These are phyloP conservation scores for Colletotrichum truncatum DNA, from an alignment of 2,329 filamentous ascomycete species.

Conservation along the genomic window DNA sequence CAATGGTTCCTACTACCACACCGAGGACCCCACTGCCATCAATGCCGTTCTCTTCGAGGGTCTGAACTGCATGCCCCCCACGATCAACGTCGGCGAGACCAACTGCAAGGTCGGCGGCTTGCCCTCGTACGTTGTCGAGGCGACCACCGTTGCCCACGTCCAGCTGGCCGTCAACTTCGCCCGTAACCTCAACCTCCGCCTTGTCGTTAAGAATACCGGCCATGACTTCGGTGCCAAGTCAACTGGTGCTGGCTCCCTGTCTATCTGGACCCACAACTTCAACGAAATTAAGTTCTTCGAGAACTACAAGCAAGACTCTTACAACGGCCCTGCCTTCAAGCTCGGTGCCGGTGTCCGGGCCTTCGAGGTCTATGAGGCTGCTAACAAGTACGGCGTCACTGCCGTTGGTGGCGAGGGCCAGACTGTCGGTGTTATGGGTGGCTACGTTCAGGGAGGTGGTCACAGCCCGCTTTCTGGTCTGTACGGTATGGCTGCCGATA, in stretches of 20 bases:
- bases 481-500: conserved; percentile 69
- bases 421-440: conserved; percentile 67
- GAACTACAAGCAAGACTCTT: conserved; percentile 25
- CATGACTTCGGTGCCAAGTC: conserved; percentile 57
- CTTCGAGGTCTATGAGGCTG: conserved; percentile 55
- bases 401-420: conserved; percentile 65
- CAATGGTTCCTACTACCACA: conserved; percentile 36
- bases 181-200: conserved; percentile 50
- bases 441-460: conserved; percentile 70
- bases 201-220: conserved; percentile 51
- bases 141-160: conserved; percentile 43
- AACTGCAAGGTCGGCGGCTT: conserved; percentile 25
- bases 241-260: conserved; percentile 59
- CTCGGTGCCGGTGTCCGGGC: conserved; percentile 61
- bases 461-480: conserved; percentile 62
- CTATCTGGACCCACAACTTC: conserved; percentile 62
- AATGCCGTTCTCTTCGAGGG: conserved; percentile 39
- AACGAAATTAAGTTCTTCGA: conserved; percentile 41
- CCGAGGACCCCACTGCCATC: conserved; percentile 38
- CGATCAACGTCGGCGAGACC: conserved; percentile 24
- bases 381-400: conserved; percentile 54
- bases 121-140: conserved; percentile 44
- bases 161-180: conserved; percentile 50
- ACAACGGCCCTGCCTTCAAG: conserved; percentile 30
- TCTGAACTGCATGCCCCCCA: conserved; percentile 36